Percentiles rank a stretch among this genome's conserved stretches.
These are phyloP conservation scores for Jackrogersella multiformis DNA, from an alignment of 495 filamentous ascomycete genomes.

Conservation along the genomic window DNA sequence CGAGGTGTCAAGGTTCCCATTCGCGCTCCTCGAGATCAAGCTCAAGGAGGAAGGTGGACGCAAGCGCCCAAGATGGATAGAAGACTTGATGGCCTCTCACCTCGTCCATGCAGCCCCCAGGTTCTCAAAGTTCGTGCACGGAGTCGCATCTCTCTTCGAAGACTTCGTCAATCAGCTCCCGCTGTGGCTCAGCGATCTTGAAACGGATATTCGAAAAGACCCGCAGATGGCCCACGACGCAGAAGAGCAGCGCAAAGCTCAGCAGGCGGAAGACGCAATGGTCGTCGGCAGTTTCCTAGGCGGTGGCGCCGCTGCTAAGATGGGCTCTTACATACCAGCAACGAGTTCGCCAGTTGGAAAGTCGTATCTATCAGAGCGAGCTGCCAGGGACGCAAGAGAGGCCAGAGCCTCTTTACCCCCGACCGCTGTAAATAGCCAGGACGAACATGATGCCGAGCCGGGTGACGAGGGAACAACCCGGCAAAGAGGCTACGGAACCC, in stretches of 20 bases:
- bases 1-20: slow-evolving; percentile 91
- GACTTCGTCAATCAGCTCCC: slow-evolving; percentile 95
- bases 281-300: slow-evolving; percentile 86
- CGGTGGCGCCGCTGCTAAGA: slow-evolving; percentile 49
- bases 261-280: slow-evolving; percentile 83
- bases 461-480: slow-evolving; percentile 45
- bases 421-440: slow-evolving; percentile 30
- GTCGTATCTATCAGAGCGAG: slow-evolving; percentile 61
- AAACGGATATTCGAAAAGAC: slow-evolving; percentile 91
- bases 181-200: slow-evolving; percentile 92
- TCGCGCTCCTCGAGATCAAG: slow-evolving; percentile 92
- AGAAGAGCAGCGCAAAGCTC: slow-evolving; percentile 82
- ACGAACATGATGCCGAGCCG: slow-evolving; percentile 32
- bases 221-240: slow-evolving; percentile 90
- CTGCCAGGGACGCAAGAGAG: slow-evolving; percentile 54
- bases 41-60: slow-evolving; percentile 71
- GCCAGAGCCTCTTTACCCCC: slow-evolving; percentile 28
- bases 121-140: slow-evolving; percentile 97
- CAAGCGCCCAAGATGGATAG: slow-evolving; percentile 84
- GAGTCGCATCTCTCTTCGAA: slow-evolving; percentile 89
- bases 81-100: slow-evolving; percentile 90
- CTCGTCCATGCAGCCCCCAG: slow-evolving; percentile 87
- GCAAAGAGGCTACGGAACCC: slow-evolving; percentile 56
- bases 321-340: slow-evolving; percentile 59
- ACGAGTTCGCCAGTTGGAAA: slow-evolving; percentile 70